These are phyloP conservation scores for Kwoniella sp. DNA, from an alignment of 768 basidiomycete genomes.

Conservation along the genomic window DNA sequence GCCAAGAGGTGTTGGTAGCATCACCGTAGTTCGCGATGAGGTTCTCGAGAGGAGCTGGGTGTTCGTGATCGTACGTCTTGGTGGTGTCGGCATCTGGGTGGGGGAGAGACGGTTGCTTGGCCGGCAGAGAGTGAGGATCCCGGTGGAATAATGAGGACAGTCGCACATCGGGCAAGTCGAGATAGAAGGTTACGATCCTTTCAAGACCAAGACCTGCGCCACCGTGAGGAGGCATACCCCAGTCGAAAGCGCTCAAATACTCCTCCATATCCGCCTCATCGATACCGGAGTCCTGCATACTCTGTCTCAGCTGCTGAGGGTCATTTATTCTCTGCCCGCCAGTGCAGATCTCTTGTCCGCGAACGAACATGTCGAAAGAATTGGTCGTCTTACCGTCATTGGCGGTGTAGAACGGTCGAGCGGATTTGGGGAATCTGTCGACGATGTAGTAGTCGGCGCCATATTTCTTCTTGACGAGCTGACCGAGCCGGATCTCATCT, in stretches of 20 bases:
- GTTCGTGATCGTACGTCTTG: slow-evolving; percentile 6
- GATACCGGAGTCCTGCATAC: slow-evolving; percentile 81
- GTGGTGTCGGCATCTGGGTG: slow-evolving; percentile 33
- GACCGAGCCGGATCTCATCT: slow-evolving; percentile 87
- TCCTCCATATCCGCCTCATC: slow-evolving; percentile 85
- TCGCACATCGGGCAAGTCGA: slow-evolving; percentile 91
- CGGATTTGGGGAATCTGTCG: slow-evolving; percentile 92
- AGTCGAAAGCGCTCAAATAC: slow-evolving; percentile 87
- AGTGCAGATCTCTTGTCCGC: slow-evolving; percentile 95
- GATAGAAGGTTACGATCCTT: slow-evolving; percentile 90
- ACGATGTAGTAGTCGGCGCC: slow-evolving; percentile 97
- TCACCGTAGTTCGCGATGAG: slow-evolving; percentile 70
- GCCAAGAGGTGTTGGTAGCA: slow-evolving; percentile 71
- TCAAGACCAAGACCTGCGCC: slow-evolving; percentile 93
- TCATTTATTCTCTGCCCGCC: slow-evolving; percentile 97
- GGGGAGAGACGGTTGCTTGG: slow-evolving; percentile 24
- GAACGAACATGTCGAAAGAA: slow-evolving; percentile 99
- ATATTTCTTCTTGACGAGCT: slow-evolving; percentile 84
- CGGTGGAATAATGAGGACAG: slow-evolving; percentile 89
- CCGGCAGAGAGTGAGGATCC: slow-evolving; percentile 78
- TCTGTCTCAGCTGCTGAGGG: slow-evolving; percentile 70
- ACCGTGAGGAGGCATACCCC: slow-evolving; percentile 93
- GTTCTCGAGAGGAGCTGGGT: slow-evolving; percentile 59
- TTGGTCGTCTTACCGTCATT: slow-evolving; percentile 78
- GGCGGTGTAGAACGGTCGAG: slow-evolving; percentile 98